phyloP scores from a whole-genome alignment of 441 rosid genomes.

The Lepidium campestre region DNA sequence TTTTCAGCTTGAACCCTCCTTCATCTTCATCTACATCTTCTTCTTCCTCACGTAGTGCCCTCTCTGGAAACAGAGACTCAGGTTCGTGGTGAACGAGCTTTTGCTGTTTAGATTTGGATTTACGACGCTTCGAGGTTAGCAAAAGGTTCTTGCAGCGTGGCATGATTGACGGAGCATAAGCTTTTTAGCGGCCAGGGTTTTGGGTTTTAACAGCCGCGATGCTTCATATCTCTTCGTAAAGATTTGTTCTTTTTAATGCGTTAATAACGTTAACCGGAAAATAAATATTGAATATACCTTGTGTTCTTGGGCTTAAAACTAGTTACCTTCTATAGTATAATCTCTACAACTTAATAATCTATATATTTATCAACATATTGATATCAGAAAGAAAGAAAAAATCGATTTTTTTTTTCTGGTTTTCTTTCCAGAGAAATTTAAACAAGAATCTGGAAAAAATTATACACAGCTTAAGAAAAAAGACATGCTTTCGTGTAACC shows the following conservation, averaged over 20 bases:
- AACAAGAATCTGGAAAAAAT: slow-evolving; percentile 8
- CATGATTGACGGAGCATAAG: slow-evolving; percentile 30
- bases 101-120: slow-evolving; percentile 23
- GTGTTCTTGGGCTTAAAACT: too few relatives aligned
- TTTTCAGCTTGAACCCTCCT: slow-evolving; percentile 60
- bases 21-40: slow-evolving; percentile 35
- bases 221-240: background rate
- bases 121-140: slow-evolving; percentile 30
- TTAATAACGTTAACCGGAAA: slow-evolving; percentile 1
- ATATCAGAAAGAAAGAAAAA: too few relatives aligned
- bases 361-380: too few relatives aligned
- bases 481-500: background rate
- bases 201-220: slow-evolving; percentile 1
- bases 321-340: too few relatives aligned
- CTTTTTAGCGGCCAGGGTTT: slow-evolving; percentile 24
- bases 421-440: background rate
- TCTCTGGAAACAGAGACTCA: background rate
- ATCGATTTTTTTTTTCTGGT: background rate
- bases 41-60: background rate
- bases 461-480: slow-evolving; percentile 17
- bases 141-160: slow-evolving; percentile 33
- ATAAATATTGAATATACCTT: background rate
- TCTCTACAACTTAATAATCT: too few relatives aligned
- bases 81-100: background rate
- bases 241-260: background rate